Evolutionary conservation across 75 land plant genomes (phyloP).

Genomic region (Larix kaempferi): DNA sequence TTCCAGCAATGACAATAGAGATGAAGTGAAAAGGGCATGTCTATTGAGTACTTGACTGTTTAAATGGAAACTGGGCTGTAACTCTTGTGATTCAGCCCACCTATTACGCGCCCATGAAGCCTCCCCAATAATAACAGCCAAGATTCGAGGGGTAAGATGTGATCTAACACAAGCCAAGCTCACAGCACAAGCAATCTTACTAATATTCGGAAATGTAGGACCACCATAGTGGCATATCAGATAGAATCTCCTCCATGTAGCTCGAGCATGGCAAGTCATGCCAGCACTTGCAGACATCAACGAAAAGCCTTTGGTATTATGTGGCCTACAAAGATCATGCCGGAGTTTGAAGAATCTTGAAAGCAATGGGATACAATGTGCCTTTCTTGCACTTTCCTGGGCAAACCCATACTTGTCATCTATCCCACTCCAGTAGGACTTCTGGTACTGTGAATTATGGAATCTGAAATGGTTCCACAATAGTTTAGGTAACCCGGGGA

Average conservation of each 20-base stretch:
- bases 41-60: slow-evolving; percentile 49
- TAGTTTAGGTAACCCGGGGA: too few relatives aligned
- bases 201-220: background rate
- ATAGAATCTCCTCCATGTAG: slow-evolving; percentile 26
- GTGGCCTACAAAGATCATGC: background rate
- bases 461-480: too few relatives aligned
- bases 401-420: background rate
- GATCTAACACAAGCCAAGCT: slow-evolving; percentile 56
- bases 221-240: slow-evolving; percentile 12
- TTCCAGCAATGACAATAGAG: slow-evolving; percentile 42
- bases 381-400: background rate
- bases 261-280: slow-evolving; percentile 16
- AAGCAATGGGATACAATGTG: background rate
- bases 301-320: background rate
- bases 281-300: background rate
- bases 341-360: background rate
- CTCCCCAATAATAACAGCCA: slow-evolving; percentile 60
- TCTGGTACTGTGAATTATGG: too few relatives aligned
- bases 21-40: slow-evolving; percentile 28
- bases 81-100: slow-evolving; percentile 31
- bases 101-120: slow-evolving; percentile 31
- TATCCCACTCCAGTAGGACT: slow-evolving; percentile 2
- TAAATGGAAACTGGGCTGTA: slow-evolving; percentile 21
- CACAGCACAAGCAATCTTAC: slow-evolving; percentile 48
- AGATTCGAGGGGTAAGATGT: slow-evolving; percentile 50